Base-by-base conservation (phyloP, 2,329 filamentous ascomycete genomes). In the Ciborinia camelliae region DNA sequence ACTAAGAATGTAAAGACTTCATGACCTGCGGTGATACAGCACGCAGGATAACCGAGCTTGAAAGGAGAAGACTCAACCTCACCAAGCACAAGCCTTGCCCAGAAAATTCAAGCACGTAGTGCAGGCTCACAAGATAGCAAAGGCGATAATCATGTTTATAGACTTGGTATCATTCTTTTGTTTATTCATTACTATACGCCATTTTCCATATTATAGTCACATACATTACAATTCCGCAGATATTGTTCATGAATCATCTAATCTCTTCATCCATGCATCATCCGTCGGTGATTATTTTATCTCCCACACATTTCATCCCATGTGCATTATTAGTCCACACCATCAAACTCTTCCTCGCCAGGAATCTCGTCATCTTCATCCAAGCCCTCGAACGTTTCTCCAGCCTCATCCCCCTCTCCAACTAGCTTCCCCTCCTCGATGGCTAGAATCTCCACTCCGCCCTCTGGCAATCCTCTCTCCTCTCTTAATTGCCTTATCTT, bases 401-500 rank as follows among this genome's bases (percentile, higher is more conserved):
- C 55, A 59, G 32, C 43, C 55, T 59, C 41, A 35, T 35, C 8
- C 20, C 18, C 53, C 35, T 37, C 55, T 15, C 55, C 55, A 47
- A 47, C 41, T 14, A 59, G 41, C 9, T 47, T 59, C 35, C 28
- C 41, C 41, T 59, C 41, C 41, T 59, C 55, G 10, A 47, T 37
- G 9, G 55, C 30, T 48, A 59, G 23, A 12, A 37, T 10, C 14
- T 59, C 55, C 12, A 41, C 55, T 59, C 41, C 55, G 12, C 30
- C 55, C n/a, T 59, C 41, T 7, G 68, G 68, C 28, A 75, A 65
- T 1, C 73, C 73, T 53, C 69, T 69, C 62, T 75, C 69, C 30
- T 70, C 69, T 54, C 71, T 70, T 20, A 75, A 43, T 59, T 76
- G 73, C 62, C 73, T 68, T 6, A 76, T 70, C 50, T 73, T 75